Conservation (phyloP, 352 stramenopile species). For the Phytophthora capsici region DNA sequence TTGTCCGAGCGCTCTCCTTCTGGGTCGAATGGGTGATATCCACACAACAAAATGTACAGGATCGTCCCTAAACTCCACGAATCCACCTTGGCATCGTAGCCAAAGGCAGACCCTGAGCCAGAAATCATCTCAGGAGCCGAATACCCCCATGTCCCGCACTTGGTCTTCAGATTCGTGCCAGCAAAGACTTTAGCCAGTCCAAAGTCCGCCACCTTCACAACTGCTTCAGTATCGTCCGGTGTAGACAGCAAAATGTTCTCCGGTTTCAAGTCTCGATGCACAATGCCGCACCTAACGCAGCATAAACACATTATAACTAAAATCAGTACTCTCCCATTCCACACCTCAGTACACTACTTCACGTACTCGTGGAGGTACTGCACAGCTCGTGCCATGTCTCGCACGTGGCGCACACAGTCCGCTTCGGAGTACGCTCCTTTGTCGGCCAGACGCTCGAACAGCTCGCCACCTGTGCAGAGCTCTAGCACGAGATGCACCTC, state of each 20-base stretch:
- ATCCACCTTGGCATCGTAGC: conserved; percentile 87
- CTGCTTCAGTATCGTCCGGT: conserved; percentile 56
- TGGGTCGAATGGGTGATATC: conserved; percentile 86
- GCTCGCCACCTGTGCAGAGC: conserved; percentile 80
- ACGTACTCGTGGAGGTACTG: conserved; percentile 76
- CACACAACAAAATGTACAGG: conserved; percentile 88
- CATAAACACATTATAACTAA: conserved; percentile 1
- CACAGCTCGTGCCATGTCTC: conserved; percentile 71
- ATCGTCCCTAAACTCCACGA: conserved; percentile 90
- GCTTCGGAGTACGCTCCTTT: conserved; percentile 86
- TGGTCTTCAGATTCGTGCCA: conserved; percentile 76
- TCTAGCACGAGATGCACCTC: conserved; percentile 85
- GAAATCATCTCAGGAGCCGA: conserved; percentile 88
- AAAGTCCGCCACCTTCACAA: conserved; percentile 87
- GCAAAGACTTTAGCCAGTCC: conserved; percentile 85
- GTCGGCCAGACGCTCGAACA: conserved; percentile 83
- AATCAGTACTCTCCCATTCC: neutral
- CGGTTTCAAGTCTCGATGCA: conserved; percentile 85
- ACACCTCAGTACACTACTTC: neutral
- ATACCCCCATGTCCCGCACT: conserved; percentile 84
- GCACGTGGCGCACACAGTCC: conserved; percentile 77
- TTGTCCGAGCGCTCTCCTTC: conserved; percentile 77
- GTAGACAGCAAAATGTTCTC: conserved; percentile 87
- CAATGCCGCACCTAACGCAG: conserved; percentile 74
- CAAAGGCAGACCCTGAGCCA: conserved; percentile 67